A percentile compares a stretch with the other conserved stretches of the same genome.
phyloP scores from a whole-genome alignment of 495 filamentous ascomycete species.

The Daldinia loculata region DNA sequence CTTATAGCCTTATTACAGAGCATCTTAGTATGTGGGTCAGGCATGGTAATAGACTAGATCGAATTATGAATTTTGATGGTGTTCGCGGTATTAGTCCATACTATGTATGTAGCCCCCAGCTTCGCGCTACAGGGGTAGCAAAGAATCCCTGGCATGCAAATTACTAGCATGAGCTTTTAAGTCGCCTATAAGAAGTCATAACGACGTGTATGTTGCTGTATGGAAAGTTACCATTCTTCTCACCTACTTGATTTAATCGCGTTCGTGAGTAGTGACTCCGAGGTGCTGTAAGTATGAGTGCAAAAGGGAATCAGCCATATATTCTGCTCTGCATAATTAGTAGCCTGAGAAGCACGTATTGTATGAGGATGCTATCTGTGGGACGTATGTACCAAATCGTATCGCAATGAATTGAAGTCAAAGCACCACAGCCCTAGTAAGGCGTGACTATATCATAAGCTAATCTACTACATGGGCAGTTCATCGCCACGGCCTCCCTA shows the following conservation, averaged over 20 bases:
- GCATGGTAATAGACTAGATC: background rate
- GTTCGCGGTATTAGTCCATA: too few relatives aligned
- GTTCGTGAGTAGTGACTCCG: too few relatives aligned
- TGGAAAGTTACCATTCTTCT: too few relatives aligned
- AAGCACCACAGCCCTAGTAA: background rate
- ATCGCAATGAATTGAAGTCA: background rate
- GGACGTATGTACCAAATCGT: background rate
- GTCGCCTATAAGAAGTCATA: background rate
- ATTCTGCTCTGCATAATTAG: too few relatives aligned
- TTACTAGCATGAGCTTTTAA: background rate
- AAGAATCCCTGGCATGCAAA: background rate
- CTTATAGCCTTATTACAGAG: background rate
- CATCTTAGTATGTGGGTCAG: conserved; percentile 4
- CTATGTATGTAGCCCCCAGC: background rate
- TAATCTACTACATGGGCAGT: background rate
- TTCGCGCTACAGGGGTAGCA: background rate
- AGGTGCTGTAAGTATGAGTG: too few relatives aligned
- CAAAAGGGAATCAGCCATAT: too few relatives aligned
- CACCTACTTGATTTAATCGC: too few relatives aligned
- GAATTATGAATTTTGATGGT: background rate
- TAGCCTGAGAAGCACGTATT: too few relatives aligned
- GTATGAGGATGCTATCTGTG: too few relatives aligned
- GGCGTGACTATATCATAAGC: background rate
- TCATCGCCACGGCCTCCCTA: background rate
- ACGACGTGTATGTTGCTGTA: background rate